These are phyloP conservation scores for Zychaea mexicana DNA, from an alignment of 371 early-diverging fungal species.

Conservation along the genomic window DNA sequence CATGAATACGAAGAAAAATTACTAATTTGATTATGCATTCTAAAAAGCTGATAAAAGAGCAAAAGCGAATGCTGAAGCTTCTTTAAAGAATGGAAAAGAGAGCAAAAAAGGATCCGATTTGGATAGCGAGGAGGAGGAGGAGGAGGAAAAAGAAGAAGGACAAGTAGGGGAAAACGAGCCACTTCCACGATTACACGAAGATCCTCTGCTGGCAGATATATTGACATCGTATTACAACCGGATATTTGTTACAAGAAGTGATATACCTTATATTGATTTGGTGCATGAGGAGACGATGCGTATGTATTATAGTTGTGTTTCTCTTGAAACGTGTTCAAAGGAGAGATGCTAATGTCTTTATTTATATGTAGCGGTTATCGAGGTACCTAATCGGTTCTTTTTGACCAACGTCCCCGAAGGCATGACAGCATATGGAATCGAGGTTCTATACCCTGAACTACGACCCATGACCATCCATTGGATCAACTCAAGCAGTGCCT, in stretches of 20 bases:
- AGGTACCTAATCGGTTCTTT: conserved; percentile 37
- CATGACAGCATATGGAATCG: conserved; percentile 36
- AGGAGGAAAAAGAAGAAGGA: conserved; percentile 18
- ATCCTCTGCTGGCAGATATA: conserved; percentile 18
- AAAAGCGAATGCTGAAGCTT: neutral
- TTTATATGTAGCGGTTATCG: conserved; percentile 22
- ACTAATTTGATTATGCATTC: no score
- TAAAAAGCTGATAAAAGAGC: neutral
- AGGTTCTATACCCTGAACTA: conserved; percentile 42
- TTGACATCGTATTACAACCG: conserved; percentile 43
- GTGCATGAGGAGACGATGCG: conserved; percentile 36
- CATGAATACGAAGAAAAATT: no score
- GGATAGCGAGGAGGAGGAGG: neutral
- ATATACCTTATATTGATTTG: conserved; percentile 51
- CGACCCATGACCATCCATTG: conserved; percentile 45
- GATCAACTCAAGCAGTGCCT: conserved; percentile 43
- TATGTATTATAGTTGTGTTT: conserved; percentile 15
- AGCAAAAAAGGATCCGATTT: neutral
- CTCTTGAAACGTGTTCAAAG: no score
- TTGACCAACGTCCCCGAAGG: conserved; percentile 48
- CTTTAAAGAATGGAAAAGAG: neutral
- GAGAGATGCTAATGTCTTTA: no score
- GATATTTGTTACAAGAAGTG: conserved; percentile 50
- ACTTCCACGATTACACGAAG: neutral
- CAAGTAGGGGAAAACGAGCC: conserved; percentile 25